Base-by-base conservation (phyloP, 2,329 filamentous ascomycete species). In the Leptographium wingfieldii region DNA sequence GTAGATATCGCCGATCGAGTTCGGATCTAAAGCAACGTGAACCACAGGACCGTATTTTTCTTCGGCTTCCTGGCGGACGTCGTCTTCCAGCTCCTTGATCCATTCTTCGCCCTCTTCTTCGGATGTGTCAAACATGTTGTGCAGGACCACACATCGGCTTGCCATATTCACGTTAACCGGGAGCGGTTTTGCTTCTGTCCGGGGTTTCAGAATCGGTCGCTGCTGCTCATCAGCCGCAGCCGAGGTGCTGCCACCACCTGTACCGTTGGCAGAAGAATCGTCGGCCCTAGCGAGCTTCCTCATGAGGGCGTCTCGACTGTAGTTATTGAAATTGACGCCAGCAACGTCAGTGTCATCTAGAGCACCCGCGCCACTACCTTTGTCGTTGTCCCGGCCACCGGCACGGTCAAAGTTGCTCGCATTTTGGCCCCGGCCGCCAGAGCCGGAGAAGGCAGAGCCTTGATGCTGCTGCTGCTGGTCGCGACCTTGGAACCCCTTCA, bases 261-360 rank as follows among this genome's bases (percentile, higher is more conserved):
- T 49, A 84, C 80, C 25, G 9, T 52, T 33, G 9, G 38, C 46
- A n/a, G 46, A 27, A 12, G 31, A 19, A 33, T 97, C 91, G 76
- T 97, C 92, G 76, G 88, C 92, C 80, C 94, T 87, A 71, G 94
- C 92, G 75, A 99, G 88, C 77, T 97, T 96, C 74, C 90, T 85
- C 94, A 99, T 99, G 75, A 99, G 86, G 71, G 92, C 90, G 78
- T 97, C 91, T 76, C 94, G 90, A 80, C 90, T 96, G 79, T 95
- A 96, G 75, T 96, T 96, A 82, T 91, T 96, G 87, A 97, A 97
- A 77, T 97, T 97, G 74, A 99, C 92, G 70, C 94, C 94, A 57
- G 89, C 90, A 71, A 99, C 94, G 73, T 99, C 94, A 63, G 92
- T 95, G 71, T 99, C 94, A 75, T 99, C 94, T 58, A 99, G 80